A percentile compares a stretch with the other conserved stretches of the same genome.
Evolutionary conservation across 768 basidiomycete genomes (phyloP).

Genomic region (Cubamyces lactineus): DNA sequence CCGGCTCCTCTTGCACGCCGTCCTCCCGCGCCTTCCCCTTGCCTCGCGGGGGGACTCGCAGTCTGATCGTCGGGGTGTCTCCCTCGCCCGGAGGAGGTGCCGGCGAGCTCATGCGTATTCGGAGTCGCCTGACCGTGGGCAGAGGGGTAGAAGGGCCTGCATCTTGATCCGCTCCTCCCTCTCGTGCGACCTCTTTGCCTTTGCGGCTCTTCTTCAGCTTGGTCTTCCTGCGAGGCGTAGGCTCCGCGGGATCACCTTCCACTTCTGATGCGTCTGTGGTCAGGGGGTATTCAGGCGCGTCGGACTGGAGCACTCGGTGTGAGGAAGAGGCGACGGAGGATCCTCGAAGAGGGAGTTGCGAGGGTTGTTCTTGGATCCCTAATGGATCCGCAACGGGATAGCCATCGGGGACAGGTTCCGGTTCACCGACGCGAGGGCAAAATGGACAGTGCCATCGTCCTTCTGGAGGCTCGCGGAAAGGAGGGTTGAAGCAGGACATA

Average conservation of each 20-base stretch:
- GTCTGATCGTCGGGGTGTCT: slow-evolving; percentile 46
- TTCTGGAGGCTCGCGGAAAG: slow-evolving; percentile 68
- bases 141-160: slow-evolving; percentile 13
- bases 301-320: slow-evolving; percentile 25
- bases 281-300: slow-evolving; percentile 24
- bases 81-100: slow-evolving; percentile 21
- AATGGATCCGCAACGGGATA: neutral
- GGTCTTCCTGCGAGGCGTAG: slow-evolving; percentile 36
- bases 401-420: slow-evolving; percentile 16
- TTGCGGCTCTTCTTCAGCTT: slow-evolving; percentile 36
- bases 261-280: slow-evolving; percentile 37
- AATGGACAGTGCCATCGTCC: slow-evolving; percentile 79
- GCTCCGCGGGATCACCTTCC: slow-evolving; percentile 37
- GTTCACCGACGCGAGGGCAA: slow-evolving; percentile 49
- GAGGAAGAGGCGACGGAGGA: slow-evolving; percentile 51
- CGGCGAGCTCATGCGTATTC: slow-evolving; percentile 47
- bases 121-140: slow-evolving; percentile 47
- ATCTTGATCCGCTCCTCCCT: slow-evolving; percentile 32
- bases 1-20: slow-evolving; percentile 49
- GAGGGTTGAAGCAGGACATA: slow-evolving; percentile 76
- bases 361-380: slow-evolving; percentile 14
- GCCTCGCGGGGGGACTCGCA: slow-evolving; percentile 61
- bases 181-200: slow-evolving; percentile 26
- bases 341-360: slow-evolving; percentile 30
- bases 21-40: slow-evolving; percentile 70